Conservation (phyloP, 371 early-diverging fungal species). For the Scutellospora calospora region DNA sequence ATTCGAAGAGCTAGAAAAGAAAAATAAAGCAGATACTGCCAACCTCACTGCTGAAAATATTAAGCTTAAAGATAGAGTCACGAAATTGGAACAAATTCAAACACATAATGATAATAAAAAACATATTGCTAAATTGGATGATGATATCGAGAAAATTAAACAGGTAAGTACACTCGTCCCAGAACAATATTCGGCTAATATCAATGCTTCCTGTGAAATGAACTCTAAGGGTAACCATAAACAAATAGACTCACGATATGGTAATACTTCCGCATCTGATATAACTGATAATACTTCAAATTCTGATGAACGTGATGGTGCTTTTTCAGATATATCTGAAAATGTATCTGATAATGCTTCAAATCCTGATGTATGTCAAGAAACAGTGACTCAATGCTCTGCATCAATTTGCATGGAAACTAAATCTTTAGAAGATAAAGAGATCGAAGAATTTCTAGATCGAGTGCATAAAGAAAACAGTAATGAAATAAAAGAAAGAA, state of each 20-base stretch:
- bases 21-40: constrained; percentile 27
- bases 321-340: not conserved
- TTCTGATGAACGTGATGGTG: constrained; percentile 23
- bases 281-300: not conserved
- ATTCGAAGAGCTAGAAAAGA: constrained; percentile 27
- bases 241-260: constrained; percentile 16
- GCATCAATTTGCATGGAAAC: not conserved
- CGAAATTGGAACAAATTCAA: constrained; percentile 37
- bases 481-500: constrained; percentile 29
- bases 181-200: constrained; percentile 11
- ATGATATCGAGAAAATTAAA: not conserved
- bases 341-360: not conserved
- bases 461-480: not conserved
- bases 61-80: constrained; percentile 32
- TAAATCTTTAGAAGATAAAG: constrained; percentile 25
- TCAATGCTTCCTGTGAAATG: not conserved
- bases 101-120: constrained; percentile 20
- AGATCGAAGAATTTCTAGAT: not conserved
- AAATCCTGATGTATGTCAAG: not conserved
- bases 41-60: constrained; percentile 25
- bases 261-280: constrained; percentile 11
- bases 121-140: not conserved
- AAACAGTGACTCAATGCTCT: too few relatives aligned
- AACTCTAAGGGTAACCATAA: not conserved
- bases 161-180: constrained; percentile 22